Evolutionary conservation across 164 flowering plant species (phyloP), one percentile per base, ranked within the genome.

Genomic region (Annona cherimola): DNA sequence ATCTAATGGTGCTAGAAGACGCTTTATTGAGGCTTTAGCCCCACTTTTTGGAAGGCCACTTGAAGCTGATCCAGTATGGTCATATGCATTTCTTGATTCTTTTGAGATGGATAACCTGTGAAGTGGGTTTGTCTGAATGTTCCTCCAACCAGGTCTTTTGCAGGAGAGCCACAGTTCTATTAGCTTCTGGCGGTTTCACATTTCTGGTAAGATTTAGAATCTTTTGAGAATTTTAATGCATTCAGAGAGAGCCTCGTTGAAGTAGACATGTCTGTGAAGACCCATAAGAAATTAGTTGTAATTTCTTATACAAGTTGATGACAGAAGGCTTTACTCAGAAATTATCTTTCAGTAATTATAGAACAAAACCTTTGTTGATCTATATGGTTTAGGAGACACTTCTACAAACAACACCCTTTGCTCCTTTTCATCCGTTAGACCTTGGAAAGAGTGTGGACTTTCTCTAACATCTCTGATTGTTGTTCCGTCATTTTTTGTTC

Each of bases 1-100:
- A 54, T 70, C 83, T 44, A 81, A 91, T 80, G 89, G 88, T 70
- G 79, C 80, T 41, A 88, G 97, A 79, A 85, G 94, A 74, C 83
- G 79, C 71, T 90, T 92, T 81, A 86, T 92, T 73, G 91, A 82
- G 78, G 92, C 91, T 69, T 86, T 94, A 75, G 86, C 89, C 69
- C 81, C 84, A 72, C 66, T 73, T 19, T 84, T 92, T 83, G 97
- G 97, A 75, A 84, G 89, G 76, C 97, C 97, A 18, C 18, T 94
- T 5, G 97, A 94, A 81, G 95, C 97, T 78, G 97, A 92, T 86
- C 83, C 93, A 35, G 97, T 92, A 81, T 67, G 87, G 67, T 60
- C 75, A 45, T 54, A 4, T 42, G 50, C 70, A 45, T 45, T 45
- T 18, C 35, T n/a, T 26, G 7, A 11, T 45, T 68, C 59, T 44